phyloP scores from a whole-genome alignment of 2,329 filamentous ascomycete species.

The Talaromyces marneffei region DNA sequence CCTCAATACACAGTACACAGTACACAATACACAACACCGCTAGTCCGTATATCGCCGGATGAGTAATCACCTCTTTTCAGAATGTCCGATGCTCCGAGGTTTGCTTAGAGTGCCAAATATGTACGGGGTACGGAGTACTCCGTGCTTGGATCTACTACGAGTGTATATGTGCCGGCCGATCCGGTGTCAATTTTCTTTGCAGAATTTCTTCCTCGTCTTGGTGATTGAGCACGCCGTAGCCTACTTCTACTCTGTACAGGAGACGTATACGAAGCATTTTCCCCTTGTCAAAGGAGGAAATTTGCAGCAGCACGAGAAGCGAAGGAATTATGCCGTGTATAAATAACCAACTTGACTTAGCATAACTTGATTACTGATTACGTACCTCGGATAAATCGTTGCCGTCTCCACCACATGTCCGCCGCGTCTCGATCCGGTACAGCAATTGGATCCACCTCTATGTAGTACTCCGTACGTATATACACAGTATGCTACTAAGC shows the following conservation, averaged over 20 bases:
- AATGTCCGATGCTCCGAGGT: not conserved
- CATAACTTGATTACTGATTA: not conserved
- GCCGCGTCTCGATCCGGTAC: not conserved
- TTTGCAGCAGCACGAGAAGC: no score
- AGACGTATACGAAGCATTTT: no score
- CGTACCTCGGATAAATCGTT: not conserved
- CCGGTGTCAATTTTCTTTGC: not conserved
- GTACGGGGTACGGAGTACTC: not conserved
- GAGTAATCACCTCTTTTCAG: not conserved
- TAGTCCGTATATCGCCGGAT: not conserved
- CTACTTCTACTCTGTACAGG: no score
- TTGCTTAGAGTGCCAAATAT: not conserved
- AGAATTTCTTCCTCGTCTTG: not conserved
- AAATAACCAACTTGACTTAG: not conserved
- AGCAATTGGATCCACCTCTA: no score
- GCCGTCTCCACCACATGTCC: not conserved
- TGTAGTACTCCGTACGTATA: not conserved
- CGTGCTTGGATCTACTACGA: no score
- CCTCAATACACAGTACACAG: not conserved
- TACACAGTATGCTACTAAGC: not conserved
- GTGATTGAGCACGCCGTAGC: no score
- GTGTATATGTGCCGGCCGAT: not conserved
- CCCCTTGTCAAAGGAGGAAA: no score
- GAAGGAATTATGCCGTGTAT: not conserved
- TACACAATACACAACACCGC: not conserved